Conservation (phyloP, 371 early-diverging fungal species). For the Mortierella polycephala region DNA sequence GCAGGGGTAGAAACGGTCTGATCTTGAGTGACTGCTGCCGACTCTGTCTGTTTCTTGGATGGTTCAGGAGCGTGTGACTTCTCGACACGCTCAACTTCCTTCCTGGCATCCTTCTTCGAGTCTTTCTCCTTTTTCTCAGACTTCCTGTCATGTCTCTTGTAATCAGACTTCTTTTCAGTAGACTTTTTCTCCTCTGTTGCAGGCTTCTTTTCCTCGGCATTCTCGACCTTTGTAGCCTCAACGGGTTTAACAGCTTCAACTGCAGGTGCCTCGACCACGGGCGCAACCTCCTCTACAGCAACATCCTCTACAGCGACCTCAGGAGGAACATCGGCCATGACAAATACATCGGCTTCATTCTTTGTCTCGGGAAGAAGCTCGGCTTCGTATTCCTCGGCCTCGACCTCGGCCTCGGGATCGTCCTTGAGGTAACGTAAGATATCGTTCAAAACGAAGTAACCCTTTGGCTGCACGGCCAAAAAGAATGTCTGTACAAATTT, state of each 20-base stretch:
- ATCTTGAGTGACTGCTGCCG: no score
- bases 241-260: constrained; percentile 1
- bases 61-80: constrained; percentile 25
- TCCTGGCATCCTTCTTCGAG: constrained; percentile 22
- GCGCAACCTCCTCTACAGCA: constrained; percentile 10
- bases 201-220: constrained; percentile 22
- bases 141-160: constrained; percentile 20
- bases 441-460: constrained; percentile 94
- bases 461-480: constrained; percentile 88
- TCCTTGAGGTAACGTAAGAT: constrained; percentile 95
- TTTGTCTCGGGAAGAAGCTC: constrained; percentile 16
- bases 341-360: constrained; percentile 13
- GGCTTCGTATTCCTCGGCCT: constrained; percentile 17
- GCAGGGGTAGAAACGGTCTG: no score
- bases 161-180: constrained; percentile 23
- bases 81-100: constrained; percentile 23
- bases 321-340: neutral
- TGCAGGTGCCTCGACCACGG: constrained; percentile 10
- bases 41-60: constrained; percentile 23
- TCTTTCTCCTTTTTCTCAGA: constrained; percentile 21
- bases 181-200: constrained; percentile 32
- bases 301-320: constrained; percentile 27
- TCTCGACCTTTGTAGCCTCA: constrained; percentile 15
- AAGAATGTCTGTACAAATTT: constrained; percentile 96
- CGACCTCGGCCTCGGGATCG: constrained; percentile 60